A percentile compares a stretch with the other conserved stretches of the same genome.
Conservation (phyloP, 257 asterid genomes). For the Solanum chaucha region DNA sequence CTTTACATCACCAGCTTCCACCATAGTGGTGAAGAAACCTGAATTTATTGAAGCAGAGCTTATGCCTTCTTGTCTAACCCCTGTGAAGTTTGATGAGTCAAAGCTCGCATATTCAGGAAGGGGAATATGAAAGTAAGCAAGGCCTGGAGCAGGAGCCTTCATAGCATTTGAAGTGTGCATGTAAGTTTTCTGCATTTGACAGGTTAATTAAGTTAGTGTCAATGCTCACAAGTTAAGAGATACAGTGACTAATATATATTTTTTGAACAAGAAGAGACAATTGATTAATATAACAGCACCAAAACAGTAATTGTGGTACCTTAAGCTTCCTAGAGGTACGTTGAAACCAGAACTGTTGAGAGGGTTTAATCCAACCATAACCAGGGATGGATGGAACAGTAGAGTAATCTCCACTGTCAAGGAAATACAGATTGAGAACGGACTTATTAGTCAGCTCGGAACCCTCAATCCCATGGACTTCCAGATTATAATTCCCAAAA, state of each 20-base stretch:
- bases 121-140: slow-evolving; percentile 89
- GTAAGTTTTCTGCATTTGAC: slow-evolving; percentile 44
- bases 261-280: neutral
- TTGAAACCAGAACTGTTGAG: slow-evolving; percentile 90
- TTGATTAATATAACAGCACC: neutral
- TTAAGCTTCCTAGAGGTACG: slow-evolving; percentile 49
- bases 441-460: slow-evolving; percentile 59
- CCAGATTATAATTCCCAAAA: slow-evolving; percentile 82
- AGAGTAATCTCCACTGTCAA: slow-evolving; percentile 93
- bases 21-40: slow-evolving; percentile 82
- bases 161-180: slow-evolving; percentile 48
- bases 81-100: slow-evolving; percentile 69
- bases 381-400: slow-evolving; percentile 70
- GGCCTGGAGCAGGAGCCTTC: slow-evolving; percentile 67
- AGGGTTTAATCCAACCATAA: slow-evolving; percentile 87
- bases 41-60: slow-evolving; percentile 83
- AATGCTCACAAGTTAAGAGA: neutral
- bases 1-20: slow-evolving; percentile 79
- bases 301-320: slow-evolving; percentile 30
- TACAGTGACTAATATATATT: neutral
- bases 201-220: neutral
- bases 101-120: slow-evolving; percentile 79
- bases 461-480: slow-evolving; percentile 56
- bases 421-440: slow-evolving; percentile 68
- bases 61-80: slow-evolving; percentile 74